phyloP scores from a whole-genome alignment of 257 asterid genomes.

The Forsythia suspensa region DNA sequence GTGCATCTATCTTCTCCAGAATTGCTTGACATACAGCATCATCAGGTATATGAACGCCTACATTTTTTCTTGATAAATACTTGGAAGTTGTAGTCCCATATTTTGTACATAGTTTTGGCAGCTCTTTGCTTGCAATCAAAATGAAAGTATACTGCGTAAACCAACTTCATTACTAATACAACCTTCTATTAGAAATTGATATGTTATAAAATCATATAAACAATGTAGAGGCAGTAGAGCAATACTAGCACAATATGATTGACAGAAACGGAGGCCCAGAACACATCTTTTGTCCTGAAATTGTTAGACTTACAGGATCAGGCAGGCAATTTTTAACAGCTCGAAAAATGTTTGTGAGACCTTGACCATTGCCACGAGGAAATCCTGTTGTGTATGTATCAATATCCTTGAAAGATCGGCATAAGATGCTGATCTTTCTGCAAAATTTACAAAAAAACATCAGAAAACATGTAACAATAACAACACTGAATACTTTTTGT shows the following conservation, averaged over 20 bases:
- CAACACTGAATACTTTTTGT: neutral
- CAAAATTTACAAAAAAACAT: constrained; percentile 22
- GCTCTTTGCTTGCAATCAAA: constrained; percentile 79
- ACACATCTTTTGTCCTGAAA: neutral
- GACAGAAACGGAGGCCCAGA: neutral
- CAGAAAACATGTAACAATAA: constrained; percentile 8
- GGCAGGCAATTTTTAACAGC: constrained; percentile 85
- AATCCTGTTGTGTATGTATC: constrained; percentile 92
- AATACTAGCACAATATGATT: neutral
- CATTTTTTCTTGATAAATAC: constrained; percentile 66
- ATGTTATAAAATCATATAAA: neutral
- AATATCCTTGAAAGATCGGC: constrained; percentile 82
- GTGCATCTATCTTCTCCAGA: constrained; percentile 73
- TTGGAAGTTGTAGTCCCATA: constrained; percentile 75
- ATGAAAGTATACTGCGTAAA: constrained; percentile 88
- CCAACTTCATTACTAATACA: neutral
- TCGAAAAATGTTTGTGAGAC: constrained; percentile 67
- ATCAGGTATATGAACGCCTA: constrained; percentile 93
- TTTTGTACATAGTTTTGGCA: constrained; percentile 78
- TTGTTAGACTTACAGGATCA: constrained; percentile 68
- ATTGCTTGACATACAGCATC: constrained; percentile 81
- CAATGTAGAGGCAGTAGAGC: neutral
- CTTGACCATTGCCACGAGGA: constrained; percentile 73
- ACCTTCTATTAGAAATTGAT: neutral
- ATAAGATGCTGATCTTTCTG: constrained; percentile 68